Conservation (phyloP, 177 flowering plant species). For the Vitis hybrid region DNA sequence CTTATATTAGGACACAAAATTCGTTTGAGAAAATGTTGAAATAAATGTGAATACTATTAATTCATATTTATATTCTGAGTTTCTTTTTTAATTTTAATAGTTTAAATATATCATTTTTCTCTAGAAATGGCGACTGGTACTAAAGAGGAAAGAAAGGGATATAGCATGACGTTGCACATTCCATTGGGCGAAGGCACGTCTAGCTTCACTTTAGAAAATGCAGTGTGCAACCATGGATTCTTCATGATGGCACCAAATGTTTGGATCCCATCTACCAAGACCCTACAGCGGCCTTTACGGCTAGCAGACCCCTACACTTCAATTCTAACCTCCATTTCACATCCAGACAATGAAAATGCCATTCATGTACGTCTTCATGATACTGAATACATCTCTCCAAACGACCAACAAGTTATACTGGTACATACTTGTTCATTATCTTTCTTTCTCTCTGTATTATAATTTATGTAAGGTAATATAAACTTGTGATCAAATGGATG, state of each 20-base stretch:
- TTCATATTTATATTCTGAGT: too few species aligned
- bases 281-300: conserved; percentile 34
- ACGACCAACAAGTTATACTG: conserved; percentile 19
- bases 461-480: too few species aligned
- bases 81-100: too few species aligned
- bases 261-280: conserved; percentile 36
- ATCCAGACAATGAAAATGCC: conserved; percentile 2
- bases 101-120: too few species aligned
- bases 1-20: too few species aligned
- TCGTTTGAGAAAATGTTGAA: too few species aligned
- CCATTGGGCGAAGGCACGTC: too few species aligned
- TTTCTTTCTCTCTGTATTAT: not conserved
- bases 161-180: too few species aligned
- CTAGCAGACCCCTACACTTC: conserved; percentile 22
- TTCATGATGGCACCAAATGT: conserved; percentile 57
- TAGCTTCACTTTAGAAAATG: conserved; percentile 29
- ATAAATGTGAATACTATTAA: too few species aligned
- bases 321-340: conserved; percentile 30
- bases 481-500: too few species aligned
- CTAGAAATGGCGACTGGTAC: too few species aligned
- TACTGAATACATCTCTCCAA: conserved; percentile 1
- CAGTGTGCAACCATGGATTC: conserved; percentile 52
- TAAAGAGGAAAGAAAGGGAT: too few species aligned
- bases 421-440: not conserved
- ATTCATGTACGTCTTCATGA: conserved; percentile 5